Percentiles rank a stretch among this genome's conserved stretches.
phyloP scores from a whole-genome alignment of 352 stramenopile genomes.

The Aphanomyces euteiches region DNA sequence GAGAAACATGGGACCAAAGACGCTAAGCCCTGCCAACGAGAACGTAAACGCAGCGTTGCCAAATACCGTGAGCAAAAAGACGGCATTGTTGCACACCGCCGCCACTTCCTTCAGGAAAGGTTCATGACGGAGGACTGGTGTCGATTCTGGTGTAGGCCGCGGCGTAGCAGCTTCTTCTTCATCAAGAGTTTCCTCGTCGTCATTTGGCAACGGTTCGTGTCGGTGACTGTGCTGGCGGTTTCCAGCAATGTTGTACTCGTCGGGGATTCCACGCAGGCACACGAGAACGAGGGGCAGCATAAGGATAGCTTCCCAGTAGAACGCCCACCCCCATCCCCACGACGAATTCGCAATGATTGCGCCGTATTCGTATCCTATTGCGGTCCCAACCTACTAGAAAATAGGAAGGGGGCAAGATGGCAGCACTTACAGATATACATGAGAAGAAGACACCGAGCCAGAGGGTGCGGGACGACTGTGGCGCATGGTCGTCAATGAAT shows the following conservation, averaged over 20 bases:
- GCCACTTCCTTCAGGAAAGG: conserved; percentile 48
- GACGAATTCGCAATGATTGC: conserved; percentile 56
- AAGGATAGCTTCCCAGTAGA: conserved; percentile 79
- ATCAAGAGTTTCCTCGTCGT: conserved; percentile 12
- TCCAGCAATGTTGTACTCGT: conserved; percentile 44
- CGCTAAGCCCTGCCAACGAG: conserved; percentile 77
- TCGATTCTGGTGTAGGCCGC: not conserved
- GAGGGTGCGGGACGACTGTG: conserved; percentile 58
- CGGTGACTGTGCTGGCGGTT: not conserved
- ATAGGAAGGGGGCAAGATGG: too few species aligned
- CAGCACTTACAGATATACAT: conserved; percentile 61
- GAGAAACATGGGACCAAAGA: conserved; percentile 86
- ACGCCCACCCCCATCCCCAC: conserved; percentile 77
- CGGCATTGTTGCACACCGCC: conserved; percentile 54
- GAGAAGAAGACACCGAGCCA: conserved; percentile 91
- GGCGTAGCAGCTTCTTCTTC: conserved; percentile 13
- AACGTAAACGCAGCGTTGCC: conserved; percentile 86
- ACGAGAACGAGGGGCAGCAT: conserved; percentile 74
- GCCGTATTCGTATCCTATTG: conserved; percentile 88
- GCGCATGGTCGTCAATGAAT: conserved; percentile 89
- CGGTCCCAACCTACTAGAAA: conserved; percentile 57
- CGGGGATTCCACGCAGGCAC: conserved; percentile 55
- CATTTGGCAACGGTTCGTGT: not conserved
- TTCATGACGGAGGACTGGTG: conserved; percentile 18
- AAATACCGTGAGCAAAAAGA: conserved; percentile 78